Evolutionary conservation across 139 green algal species (phyloP).

Genomic region (Tetratostichococcus sp.): DNA sequence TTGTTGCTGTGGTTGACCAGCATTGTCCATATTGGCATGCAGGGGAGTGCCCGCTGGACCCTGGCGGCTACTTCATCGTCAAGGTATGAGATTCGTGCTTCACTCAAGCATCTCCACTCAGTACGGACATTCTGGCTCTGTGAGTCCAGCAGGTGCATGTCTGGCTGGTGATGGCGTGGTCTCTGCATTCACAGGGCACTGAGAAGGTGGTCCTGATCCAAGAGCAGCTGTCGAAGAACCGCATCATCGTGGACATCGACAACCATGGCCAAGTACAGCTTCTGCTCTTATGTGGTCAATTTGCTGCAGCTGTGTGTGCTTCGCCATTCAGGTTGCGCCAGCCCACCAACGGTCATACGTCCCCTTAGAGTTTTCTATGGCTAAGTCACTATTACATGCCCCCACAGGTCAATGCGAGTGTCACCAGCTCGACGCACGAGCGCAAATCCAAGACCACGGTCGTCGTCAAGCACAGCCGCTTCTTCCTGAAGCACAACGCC

Average conservation of each 20-base stretch:
- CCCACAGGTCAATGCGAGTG: slow-evolving; percentile 52
- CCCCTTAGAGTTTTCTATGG: too few relatives aligned
- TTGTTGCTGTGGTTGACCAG: too few relatives aligned
- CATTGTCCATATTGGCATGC: too few relatives aligned
- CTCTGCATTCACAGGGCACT: slow-evolving; percentile 71
- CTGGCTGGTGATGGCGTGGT: too few relatives aligned
- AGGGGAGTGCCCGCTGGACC: slow-evolving; percentile 95
- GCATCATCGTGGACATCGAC: slow-evolving; percentile 96
- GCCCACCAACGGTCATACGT: too few relatives aligned
- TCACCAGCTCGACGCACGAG: slow-evolving; percentile 92
- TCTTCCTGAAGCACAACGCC: slow-evolving; percentile 93
- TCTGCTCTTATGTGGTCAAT: background rate
- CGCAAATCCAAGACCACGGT: slow-evolving; percentile 98
- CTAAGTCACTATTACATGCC: background rate
- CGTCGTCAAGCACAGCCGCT: slow-evolving; percentile 71
- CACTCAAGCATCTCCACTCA: too few relatives aligned
- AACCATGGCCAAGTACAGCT: slow-evolving; percentile 28
- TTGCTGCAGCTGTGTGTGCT: too few relatives aligned
- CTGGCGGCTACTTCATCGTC: slow-evolving; percentile 98
- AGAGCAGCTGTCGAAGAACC: slow-evolving; percentile 98
- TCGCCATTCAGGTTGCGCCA: too few relatives aligned
- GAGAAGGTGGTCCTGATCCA: slow-evolving; percentile 99
- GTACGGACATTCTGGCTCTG: too few relatives aligned
- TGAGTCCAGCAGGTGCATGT: too few relatives aligned
- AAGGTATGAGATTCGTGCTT: slow-evolving; percentile 33